Base-by-base conservation (phyloP, 345 rosid species). In the Clausena lansium region DNA sequence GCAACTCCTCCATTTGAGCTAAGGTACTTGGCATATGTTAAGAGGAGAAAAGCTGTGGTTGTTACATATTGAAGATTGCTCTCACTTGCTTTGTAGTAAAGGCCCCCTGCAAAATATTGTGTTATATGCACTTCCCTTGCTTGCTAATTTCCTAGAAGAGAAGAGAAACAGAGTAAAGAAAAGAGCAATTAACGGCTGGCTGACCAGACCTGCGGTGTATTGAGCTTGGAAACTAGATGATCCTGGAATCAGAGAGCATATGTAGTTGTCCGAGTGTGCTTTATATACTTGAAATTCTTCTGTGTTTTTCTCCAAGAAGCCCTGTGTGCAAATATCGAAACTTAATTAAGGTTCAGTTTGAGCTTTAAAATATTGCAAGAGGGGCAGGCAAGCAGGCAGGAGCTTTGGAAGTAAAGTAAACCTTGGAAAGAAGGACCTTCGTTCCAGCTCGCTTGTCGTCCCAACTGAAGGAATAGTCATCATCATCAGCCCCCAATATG, bases 31-130 rank as follows among this genome's bases (percentile, higher is more conserved):
- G 92, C 92, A 54, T 91, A 90, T 9, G 92, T 85, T 70, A 91
- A 41, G 39, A 90, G 86, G n/a, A 91, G 90, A 80, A 91, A 88
- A 13, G 96, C 6, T 9, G 92, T 70, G 10, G 92, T 59, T 1
- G 96, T 90, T 27, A 91, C 96, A 70, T 89, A 89, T 52, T 90
- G 96, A 47, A 91, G 84, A 82, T 91, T 92, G 89, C 94, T 90
- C 70, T 76, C 89, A 32, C 87, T 86, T 65, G 81, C 90, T 75
- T 86, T 88, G 78, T 92, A 90, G n/a, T 87, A 81, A 75, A 92
- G 94, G 0, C 92, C 96, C 30, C 96, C 94, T 89, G 83, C 25
- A 58, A 30, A 19, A 45, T 45, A 45, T 45, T 11, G 50, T 11
- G 50, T 45, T 45, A 45, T 11, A 13, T 45, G 15, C 50, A 45